Evolutionary conservation across 2,329 filamentous ascomycete species (phyloP).

Genomic region (Colletotrichum euphorbiae): DNA sequence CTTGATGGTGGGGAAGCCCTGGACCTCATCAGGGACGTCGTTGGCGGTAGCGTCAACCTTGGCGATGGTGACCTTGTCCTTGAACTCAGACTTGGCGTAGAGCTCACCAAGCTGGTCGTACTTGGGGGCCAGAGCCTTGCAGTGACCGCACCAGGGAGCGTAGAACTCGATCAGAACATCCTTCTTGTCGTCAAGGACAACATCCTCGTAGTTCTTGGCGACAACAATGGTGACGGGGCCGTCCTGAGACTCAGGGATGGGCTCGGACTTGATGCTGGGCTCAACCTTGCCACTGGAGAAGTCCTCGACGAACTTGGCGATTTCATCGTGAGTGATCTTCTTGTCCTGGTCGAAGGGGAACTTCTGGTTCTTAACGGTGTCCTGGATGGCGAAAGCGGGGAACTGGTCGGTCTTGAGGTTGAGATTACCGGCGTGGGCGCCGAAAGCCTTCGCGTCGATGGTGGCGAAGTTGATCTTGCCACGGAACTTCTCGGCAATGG

Average conservation of each 20-base stretch:
- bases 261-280: conserved; percentile 98
- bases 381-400: conserved; percentile 98
- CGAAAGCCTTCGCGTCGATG: conserved; percentile 94
- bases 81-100: conserved; percentile 83
- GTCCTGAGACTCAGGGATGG: conserved; percentile 92
- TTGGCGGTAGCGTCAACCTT: conserved; percentile 98
- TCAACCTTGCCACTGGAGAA: conserved; percentile 89
- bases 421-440: conserved; percentile 94
- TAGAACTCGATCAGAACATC: conserved; percentile 99
- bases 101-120: conserved; percentile 90
- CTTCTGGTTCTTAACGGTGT: conserved; percentile 95
- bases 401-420: conserved; percentile 97
- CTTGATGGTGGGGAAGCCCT: conserved; percentile 99
- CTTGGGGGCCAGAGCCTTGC: conserved; percentile 96
- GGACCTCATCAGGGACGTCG: conserved; percentile 96
- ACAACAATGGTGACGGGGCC: conserved; percentile 89
- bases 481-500: conserved; percentile 90
- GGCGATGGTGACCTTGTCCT: conserved; percentile 88
- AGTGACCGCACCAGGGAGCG: conserved; percentile 99
- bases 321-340: conserved; percentile 77
- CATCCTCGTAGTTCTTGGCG: conserved; percentile 90
- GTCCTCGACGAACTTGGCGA: conserved; percentile 86
- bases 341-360: conserved; percentile 91
- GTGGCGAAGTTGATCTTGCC: conserved; percentile 97
- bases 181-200: conserved; percentile 94